A percentile compares a stretch with the other conserved stretches of the same genome.
These are phyloP conservation scores for Phytopythium chamaehyphon DNA, from an alignment of 352 stramenopile species.

Conservation along the genomic window DNA sequence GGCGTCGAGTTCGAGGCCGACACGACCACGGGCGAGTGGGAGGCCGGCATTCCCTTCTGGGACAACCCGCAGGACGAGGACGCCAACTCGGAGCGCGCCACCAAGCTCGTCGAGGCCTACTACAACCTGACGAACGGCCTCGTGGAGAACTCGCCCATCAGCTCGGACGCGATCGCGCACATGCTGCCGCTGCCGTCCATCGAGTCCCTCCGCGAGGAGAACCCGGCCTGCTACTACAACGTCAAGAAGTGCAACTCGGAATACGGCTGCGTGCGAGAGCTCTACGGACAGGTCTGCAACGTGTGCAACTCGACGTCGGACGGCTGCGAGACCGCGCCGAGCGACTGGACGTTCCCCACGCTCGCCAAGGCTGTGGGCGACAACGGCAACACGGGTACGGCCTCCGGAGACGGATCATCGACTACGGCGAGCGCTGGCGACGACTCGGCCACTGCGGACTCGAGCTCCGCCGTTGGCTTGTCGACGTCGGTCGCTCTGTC, in stretches of 20 bases:
- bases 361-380: conserved; percentile 43
- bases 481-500: background rate
- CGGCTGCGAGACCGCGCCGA: conserved; percentile 34
- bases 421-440: conserved; percentile 12
- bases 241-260: conserved; percentile 51
- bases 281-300: conserved; percentile 54
- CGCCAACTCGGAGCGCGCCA: conserved; percentile 23
- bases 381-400: conserved; percentile 40
- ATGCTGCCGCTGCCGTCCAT: conserved; percentile 39
- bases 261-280: conserved; percentile 51
- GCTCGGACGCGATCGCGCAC: conserved; percentile 17
- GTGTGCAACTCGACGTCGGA: conserved; percentile 37
- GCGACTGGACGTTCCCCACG: conserved; percentile 45
- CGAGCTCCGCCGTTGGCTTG: background rate
- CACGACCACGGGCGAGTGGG: conserved; percentile 17
- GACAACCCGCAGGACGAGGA: conserved; percentile 30
- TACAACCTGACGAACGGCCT: conserved; percentile 42
- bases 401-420: conserved; percentile 25
- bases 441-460: background rate
- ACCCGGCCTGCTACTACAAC: conserved; percentile 66
- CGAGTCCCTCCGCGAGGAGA: conserved; percentile 39
- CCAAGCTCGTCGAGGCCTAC: conserved; percentile 33
- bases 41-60: conserved; percentile 44
- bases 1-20: conserved; percentile 39
- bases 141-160: conserved; percentile 28